A percentile compares a stretch with the other conserved stretches of the same genome.
phyloP scores from a whole-genome alignment of 495 filamentous ascomycete species.

The Penicillium samsonianum region DNA sequence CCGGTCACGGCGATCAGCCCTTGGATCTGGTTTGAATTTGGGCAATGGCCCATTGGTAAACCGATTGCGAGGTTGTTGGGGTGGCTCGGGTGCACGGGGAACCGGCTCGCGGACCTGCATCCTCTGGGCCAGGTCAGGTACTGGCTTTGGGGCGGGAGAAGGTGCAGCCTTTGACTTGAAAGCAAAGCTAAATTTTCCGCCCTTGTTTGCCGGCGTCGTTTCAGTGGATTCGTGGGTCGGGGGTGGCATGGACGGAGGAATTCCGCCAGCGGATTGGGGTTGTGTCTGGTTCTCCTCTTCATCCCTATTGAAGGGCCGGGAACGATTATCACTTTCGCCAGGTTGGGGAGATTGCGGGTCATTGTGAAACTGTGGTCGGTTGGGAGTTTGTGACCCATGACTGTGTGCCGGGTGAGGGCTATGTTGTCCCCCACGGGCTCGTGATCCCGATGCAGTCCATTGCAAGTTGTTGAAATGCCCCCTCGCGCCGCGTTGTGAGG shows the following conservation, averaged over 20 bases:
- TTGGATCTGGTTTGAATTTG: constrained; percentile 46
- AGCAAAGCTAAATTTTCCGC: constrained; percentile 83
- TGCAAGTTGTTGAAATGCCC: constrained; percentile 60
- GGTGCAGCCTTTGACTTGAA: constrained; percentile 73
- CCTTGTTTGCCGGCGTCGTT: constrained; percentile 55
- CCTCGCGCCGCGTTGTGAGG: constrained; percentile 32
- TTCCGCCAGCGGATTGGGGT: constrained; percentile 33
- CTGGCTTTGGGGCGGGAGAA: constrained; percentile 61
- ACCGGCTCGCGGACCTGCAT: constrained; percentile 59
- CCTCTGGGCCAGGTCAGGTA: constrained; percentile 67
- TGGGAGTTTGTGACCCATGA: constrained; percentile 30
- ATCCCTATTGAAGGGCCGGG: constrained; percentile 60
- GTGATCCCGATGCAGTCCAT: constrained; percentile 54
- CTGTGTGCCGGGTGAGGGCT: constrained; percentile 36
- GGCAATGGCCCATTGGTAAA: constrained; percentile 42
- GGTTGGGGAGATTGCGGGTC: constrained; percentile 37
- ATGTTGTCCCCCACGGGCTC: constrained; percentile 33
- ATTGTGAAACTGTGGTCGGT: constrained; percentile 32
- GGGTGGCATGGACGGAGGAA: constrained; percentile 49
- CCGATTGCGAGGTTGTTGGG: constrained; percentile 36
- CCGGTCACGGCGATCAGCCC: constrained; percentile 46
- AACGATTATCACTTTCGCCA: constrained; percentile 61
- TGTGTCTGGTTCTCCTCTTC: constrained; percentile 58
- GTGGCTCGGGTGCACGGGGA: constrained; percentile 38
- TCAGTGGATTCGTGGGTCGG: constrained; percentile 49